Base-by-base conservation (phyloP, 257 asterid genomes). In the Nicotiana knightiana region DNA sequence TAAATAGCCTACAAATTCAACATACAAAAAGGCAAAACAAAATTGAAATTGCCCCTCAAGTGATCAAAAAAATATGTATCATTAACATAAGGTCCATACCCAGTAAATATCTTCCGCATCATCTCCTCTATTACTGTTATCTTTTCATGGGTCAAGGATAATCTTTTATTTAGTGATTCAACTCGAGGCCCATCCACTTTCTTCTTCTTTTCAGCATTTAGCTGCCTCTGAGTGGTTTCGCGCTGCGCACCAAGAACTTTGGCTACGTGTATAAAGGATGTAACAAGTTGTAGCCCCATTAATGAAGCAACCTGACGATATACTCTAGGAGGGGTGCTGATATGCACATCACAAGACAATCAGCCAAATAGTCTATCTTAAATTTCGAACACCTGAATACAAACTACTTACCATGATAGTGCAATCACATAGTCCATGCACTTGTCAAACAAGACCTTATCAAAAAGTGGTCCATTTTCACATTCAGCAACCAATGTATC, bases 361-460 rank as follows among this genome's bases (percentile, higher is more conserved):
- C 18, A 84, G 86, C 79, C 70, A 48, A 84, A 82, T 67, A 80
- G 78, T 83, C 76, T 84, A 58, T 55, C 32, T 32, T 17, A 67
- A 26, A 82, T 43, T 46, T 43, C n/a, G 28, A 75, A 55, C 59
- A 84, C 24, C 48, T 9, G n/a, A 46, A 21, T 21, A 55, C 33
- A 21, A 37, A 87, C 79, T 61, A 85, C 94, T 88, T 87, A 96
- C 99, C 99, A 96, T 70, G 99, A 96, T 83, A 96, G 80, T 81
- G 99, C 98, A 85, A 96, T 96, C 77, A 96, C 93, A 92, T 94
- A 96, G 91, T 96, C 97, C 93, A 93, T 85, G 91, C 97, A 96
- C 89, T 90, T 91, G 76, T 94, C 98, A 82, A 96, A 94, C 58
- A 96, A 84, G 86, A 87, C 87, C 86, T 91, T 90, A 89, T 96